Evolutionary conservation across 495 filamentous ascomycete genomes (phyloP), one percentile per base, ranked within the genome.

Genomic region (Penicillium subrubescens): DNA sequence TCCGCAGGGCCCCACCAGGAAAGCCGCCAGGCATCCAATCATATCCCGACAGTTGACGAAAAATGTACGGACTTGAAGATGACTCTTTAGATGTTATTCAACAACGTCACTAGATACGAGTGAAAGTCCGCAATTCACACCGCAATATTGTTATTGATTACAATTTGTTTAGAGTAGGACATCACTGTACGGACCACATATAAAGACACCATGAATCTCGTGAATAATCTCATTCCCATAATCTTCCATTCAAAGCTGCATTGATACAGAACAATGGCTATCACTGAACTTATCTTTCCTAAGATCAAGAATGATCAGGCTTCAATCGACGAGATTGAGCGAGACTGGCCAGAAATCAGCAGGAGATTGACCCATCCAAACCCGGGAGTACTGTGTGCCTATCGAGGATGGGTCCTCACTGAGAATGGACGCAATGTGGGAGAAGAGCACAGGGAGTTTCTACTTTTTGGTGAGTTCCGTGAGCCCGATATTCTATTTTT

Each of bases 221-320:
- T 17, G 8, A 33, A 17, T 12, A 29, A 14, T 53, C 10, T 15
- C 21, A 37, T 8, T 5, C 11, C 21, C 11, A 17, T 34, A 12
- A 23, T 35, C 3, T 21, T 33, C 15, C 34, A 48, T 0, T 44
- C 17, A 17, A n/a, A 27, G 19, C 23, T 21, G 21, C 27, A 52
- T 37, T 15, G 6, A 35, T 8, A 55, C 34, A 15, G 8, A 11
- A 55, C 48, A 61, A 61, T 61, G 48, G 46, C 59, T 5, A 52
- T 65, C 25, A 61, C 63, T 14, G 63, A 65, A 29, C 52, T 65
- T 17, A 27, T 61, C 27, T 57, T 60, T 21, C 57, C 63, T 6
- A 14, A 25, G 19, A 17, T 61, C 21, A 65, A 56, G 6, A 27
- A 50, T 8, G 50, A 50, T 27, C 46, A 51, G 48, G 63, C 33